Percentiles rank a stretch among this genome's conserved stretches.
phyloP scores from a whole-genome alignment of 2,329 filamentous ascomycete species.

The Fusarium nisikadoi region DNA sequence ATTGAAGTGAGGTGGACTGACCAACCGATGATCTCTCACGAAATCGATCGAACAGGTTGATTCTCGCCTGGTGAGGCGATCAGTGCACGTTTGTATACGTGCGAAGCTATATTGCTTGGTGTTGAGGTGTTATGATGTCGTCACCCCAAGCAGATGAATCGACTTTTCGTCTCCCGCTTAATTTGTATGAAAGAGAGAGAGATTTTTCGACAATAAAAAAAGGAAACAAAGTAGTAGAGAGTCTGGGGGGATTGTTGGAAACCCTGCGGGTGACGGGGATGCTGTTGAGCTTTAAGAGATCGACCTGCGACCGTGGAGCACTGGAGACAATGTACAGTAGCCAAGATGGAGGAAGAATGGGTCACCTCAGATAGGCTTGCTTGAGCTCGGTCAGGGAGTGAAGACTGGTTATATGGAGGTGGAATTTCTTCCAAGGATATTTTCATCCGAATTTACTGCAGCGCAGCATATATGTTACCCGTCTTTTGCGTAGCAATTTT shows the following conservation, averaged over 20 bases:
- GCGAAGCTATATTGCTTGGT: constrained; percentile 19
- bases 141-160: neutral
- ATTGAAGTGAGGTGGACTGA: constrained; percentile 26
- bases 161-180: neutral
- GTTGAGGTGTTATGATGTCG: constrained; percentile 18
- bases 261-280: constrained; percentile 35
- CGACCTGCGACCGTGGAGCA: constrained; percentile 28
- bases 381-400: constrained; percentile 36
- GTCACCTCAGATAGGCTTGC: constrained; percentile 41
- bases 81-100: constrained; percentile 8
- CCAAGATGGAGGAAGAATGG: constrained; percentile 39
- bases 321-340: constrained; percentile 5
- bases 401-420: constrained; percentile 22
- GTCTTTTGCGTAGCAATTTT: neutral
- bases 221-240: constrained; percentile 16
- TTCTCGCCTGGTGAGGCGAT: constrained; percentile 12
- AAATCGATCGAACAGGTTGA: constrained; percentile 26
- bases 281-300: constrained; percentile 42
- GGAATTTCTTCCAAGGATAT: constrained; percentile 1
- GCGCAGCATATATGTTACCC: neutral
- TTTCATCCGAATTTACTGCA: neutral
- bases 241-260: constrained; percentile 31
- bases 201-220: neutral
- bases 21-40: constrained; percentile 32
- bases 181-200: neutral